Conservation (phyloP, 768 basidiomycete genomes). For the Serendipita sp. region DNA sequence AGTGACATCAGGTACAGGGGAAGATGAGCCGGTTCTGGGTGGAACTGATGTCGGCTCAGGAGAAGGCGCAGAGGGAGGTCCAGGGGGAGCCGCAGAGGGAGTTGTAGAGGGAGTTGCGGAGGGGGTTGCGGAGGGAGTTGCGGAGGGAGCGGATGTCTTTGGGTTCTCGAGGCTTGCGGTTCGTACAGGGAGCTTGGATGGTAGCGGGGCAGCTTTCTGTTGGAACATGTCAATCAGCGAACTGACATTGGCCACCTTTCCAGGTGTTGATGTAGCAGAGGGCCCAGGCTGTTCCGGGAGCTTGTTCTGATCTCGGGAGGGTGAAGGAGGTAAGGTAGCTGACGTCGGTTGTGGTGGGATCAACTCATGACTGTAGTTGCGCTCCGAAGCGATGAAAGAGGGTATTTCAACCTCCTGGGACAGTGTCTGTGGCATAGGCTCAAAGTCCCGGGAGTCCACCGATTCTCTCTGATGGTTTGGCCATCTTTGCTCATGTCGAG, state of each 20-base stretch:
- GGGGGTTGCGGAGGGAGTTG: conserved; percentile 20
- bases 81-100: conserved; percentile 7
- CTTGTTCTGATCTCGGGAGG: not conserved
- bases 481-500: conserved; percentile 1
- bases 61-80: conserved; percentile 19
- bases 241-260: conserved; percentile 6
- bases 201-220: conserved; percentile 28
- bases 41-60: conserved; percentile 21
- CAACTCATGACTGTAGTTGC: conserved; percentile 6
- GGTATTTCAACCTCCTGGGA: not conserved
- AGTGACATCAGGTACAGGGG: not conserved
- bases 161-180: conserved; percentile 10
- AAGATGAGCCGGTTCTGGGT: not conserved
- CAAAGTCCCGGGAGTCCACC: conserved; percentile 9
- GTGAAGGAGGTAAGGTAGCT: conserved; percentile 7
- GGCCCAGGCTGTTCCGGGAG: not conserved
- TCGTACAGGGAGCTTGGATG: conserved; percentile 24
- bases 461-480: conserved; percentile 6
- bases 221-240: conserved; percentile 75
- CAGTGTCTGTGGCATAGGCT: conserved; percentile 7
- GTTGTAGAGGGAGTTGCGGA: conserved; percentile 3
- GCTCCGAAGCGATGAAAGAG: conserved; percentile 3
- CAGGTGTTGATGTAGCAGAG: not conserved
- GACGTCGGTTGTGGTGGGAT: conserved; percentile 3
- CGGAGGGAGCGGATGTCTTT: conserved; percentile 9